Conservation (phyloP, 2,329 filamentous ascomycete species). For the Podosphaera leucotricha region DNA sequence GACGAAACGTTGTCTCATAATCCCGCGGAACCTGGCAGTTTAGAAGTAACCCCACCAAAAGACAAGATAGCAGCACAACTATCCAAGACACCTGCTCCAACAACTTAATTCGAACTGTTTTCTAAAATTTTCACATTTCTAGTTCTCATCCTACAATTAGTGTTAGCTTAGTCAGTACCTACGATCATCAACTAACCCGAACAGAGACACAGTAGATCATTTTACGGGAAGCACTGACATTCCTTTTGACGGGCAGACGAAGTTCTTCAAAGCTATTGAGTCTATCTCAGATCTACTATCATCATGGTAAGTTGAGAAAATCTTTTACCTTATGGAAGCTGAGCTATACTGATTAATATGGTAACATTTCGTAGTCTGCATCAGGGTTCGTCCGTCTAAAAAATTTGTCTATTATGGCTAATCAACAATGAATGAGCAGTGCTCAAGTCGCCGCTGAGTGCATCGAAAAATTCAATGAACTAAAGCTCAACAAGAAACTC, state of each 20-base stretch:
- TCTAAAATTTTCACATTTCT: background rate
- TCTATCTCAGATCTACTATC: background rate
- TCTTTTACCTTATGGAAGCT: background rate
- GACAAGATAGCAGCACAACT: too few species aligned
- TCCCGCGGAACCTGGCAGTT: too few species aligned
- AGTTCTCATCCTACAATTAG: background rate
- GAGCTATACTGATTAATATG: background rate
- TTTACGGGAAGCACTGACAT: background rate
- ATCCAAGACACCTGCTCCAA: background rate
- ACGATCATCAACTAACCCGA: background rate
- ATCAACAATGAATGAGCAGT: conserved; percentile 21
- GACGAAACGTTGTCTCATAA: too few species aligned
- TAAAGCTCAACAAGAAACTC: conserved; percentile 60
- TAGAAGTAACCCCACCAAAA: too few species aligned
- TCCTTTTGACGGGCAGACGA: background rate
- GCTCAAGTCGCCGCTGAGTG: conserved; percentile 50
- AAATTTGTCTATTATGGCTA: conserved; percentile 3
- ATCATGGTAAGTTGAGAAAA: conserved; percentile 6
- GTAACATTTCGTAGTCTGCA: conserved; percentile 29
- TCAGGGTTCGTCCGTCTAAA: conserved; percentile 32
- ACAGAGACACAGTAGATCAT: background rate
- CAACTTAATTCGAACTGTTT: background rate
- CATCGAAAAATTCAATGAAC: conserved; percentile 48
- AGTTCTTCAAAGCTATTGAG: background rate
- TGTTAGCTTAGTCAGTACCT: background rate